A percentile compares a stretch with the other conserved stretches of the same genome.
Conservation (phyloP, 2,329 filamentous ascomycete species). For the Venturia carpophila region DNA sequence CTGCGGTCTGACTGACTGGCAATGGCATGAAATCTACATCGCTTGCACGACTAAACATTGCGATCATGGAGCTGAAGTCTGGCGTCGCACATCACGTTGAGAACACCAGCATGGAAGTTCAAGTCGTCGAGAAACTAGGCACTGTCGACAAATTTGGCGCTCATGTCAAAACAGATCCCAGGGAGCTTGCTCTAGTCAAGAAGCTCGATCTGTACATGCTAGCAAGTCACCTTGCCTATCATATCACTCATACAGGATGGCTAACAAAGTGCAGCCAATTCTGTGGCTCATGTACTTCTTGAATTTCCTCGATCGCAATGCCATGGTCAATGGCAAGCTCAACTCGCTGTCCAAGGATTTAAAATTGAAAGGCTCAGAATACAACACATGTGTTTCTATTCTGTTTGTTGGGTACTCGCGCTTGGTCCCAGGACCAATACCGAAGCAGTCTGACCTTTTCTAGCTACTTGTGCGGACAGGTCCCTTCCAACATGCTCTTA, state of each 20-base stretch:
- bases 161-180: slow-evolving; percentile 2
- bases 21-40: neutral
- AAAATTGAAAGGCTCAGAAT: slow-evolving; percentile 3
- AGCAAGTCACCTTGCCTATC: neutral
- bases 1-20: neutral
- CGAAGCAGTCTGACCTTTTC: neutral
- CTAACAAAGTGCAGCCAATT: neutral
- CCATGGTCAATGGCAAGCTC: slow-evolving; percentile 3
- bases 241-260: neutral
- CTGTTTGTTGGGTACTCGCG: slow-evolving; percentile 9
- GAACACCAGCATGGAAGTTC: neutral
- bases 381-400: slow-evolving; percentile 13
- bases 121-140: neutral
- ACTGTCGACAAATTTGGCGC: slow-evolving; percentile 19
- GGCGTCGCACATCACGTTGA: neutral
- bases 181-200: slow-evolving; percentile 12
- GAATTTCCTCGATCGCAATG: slow-evolving; percentile 15
- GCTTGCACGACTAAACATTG: neutral
- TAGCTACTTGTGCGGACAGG: slow-evolving; percentile 53
- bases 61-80: slow-evolving; percentile 4
- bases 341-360: slow-evolving; percentile 5
- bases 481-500: slow-evolving; percentile 53
- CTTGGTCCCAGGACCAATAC: neutral
- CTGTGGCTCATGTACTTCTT: slow-evolving; percentile 14
- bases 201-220: slow-evolving; percentile 14